Conservation (phyloP, 176 grass and related monocot genomes). For the Aegilops bicornis region DNA sequence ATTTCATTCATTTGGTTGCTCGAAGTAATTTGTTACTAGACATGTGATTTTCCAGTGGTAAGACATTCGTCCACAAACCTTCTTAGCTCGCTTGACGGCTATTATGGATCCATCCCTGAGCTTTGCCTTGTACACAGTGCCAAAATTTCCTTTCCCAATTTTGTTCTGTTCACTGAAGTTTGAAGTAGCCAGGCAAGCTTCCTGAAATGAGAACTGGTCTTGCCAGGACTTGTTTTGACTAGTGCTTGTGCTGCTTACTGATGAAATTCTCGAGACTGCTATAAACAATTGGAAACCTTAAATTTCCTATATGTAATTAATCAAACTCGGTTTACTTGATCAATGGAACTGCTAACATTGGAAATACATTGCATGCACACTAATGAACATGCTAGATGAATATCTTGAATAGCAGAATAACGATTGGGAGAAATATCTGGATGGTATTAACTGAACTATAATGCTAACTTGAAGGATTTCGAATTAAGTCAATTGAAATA, state of each 20-base stretch:
- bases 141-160: constrained; percentile 90
- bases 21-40: constrained; percentile 27
- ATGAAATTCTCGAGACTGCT: constrained; percentile 75
- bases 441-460: background rate
- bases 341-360: background rate
- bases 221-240: constrained; percentile 41
- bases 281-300: constrained; percentile 11
- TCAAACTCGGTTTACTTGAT: constrained; percentile 1
- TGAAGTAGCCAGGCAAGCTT: constrained; percentile 68
- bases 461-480: background rate
- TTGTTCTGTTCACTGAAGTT: constrained; percentile 73
- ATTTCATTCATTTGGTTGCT: constrained; percentile 16
- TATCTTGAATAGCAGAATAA: background rate
- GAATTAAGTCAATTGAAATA: background rate
- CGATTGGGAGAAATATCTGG: background rate
- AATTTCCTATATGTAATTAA: constrained; percentile 30
- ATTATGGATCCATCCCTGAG: constrained; percentile 80
- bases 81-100: constrained; percentile 80
- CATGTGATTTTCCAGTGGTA: constrained; percentile 1
- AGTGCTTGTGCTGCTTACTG: constrained; percentile 53
- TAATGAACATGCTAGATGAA: background rate
- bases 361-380: background rate
- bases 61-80: constrained; percentile 50
- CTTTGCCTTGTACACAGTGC: constrained; percentile 75
- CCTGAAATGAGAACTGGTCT: constrained; percentile 56